Evolutionary conservation across 129 eudicot species (phyloP), one percentile per base, ranked within the genome.

Genomic region (Sambucus nigra): DNA sequence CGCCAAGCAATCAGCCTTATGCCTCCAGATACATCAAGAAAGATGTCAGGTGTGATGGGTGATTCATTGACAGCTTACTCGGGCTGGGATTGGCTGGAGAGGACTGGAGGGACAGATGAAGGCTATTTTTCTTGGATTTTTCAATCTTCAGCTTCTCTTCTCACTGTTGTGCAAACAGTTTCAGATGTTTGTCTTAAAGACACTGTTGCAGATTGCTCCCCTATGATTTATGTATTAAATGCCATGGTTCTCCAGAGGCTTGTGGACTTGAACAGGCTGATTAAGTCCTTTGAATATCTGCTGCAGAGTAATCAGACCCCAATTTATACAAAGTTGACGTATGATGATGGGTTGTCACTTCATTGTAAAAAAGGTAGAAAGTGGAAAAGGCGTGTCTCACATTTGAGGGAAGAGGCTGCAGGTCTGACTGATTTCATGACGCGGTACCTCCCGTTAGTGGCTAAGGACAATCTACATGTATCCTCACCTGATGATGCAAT

Each of bases 181-280:
- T 76, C 76, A 27, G 71, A 59, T 5, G 35, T 74, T 49, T 76
- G 40, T 80, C 12, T 35, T 24, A 45, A 69, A 60, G 80, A 70
- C 50, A 69, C 55, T 47, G 50, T 27, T 33, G 58, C 27, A 19
- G 66, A 61, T 72, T 54, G 71, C 59, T 55, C 89, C 24, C 66
- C 93, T 35, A 22, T 91, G 65, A 69, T 75, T 27, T 91, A 79
- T 63, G 80, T 82, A 55, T 49, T 82, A 42, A 76, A 55, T 69
- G 55, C 67, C 16, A 86, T 86, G 88, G 62, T 86, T 41, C 58
- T 86, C 53, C 95, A 91, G 73, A 77, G 95, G 69, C 82, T 91
- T 68, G 75, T 51, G 69, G 99, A 91, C 67, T 59, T 91, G 57
- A 81, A 76, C 51, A 56, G 81, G 76, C 72, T 73, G 72, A 66